Conservation (phyloP, 441 rosid species). For the Macaranga tanarius region DNA sequence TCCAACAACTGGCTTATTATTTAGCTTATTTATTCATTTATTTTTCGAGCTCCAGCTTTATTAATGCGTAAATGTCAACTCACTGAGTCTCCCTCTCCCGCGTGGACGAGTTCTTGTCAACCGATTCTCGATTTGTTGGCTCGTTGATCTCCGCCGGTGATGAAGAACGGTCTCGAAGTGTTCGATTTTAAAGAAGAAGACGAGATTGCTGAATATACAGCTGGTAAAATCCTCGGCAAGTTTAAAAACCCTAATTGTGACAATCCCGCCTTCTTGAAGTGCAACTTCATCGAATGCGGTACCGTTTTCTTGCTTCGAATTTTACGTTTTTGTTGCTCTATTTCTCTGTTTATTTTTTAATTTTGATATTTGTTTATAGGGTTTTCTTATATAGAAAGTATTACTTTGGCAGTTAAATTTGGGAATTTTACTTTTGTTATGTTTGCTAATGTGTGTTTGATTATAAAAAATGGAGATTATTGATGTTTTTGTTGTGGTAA, state of each 20-base stretch:
- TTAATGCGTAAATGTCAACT: not conserved
- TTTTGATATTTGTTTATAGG: not conserved
- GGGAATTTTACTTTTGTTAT: too few relatives aligned
- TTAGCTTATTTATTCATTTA: too few relatives aligned
- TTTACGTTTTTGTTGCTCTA: not conserved
- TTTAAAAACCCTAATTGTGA: conserved; percentile 60
- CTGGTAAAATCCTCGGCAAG: conserved; percentile 44
- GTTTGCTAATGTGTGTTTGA: not conserved
- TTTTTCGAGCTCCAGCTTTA: not conserved
- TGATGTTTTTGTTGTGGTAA: not conserved
- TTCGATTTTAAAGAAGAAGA: conserved; percentile 74
- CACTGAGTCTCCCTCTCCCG: not conserved
- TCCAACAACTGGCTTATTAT: not conserved
- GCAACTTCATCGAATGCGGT: conserved; percentile 53
- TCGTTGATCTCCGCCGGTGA: conserved; percentile 20
- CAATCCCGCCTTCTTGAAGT: conserved; percentile 41
- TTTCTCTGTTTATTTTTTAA: not conserved
- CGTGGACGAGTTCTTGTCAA: not conserved
- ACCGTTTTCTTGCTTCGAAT: conserved; percentile 10
- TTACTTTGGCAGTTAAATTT: too few relatives aligned
- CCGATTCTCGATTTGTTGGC: conserved; percentile 2
- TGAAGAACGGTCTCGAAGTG: conserved; percentile 54
- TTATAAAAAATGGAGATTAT: not conserved
- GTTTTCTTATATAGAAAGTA: not conserved
- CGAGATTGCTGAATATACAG: conserved; percentile 49